Base-by-base conservation (phyloP, 1,139 yeast genomes). In the Cylindricascospora bacillispora region DNA sequence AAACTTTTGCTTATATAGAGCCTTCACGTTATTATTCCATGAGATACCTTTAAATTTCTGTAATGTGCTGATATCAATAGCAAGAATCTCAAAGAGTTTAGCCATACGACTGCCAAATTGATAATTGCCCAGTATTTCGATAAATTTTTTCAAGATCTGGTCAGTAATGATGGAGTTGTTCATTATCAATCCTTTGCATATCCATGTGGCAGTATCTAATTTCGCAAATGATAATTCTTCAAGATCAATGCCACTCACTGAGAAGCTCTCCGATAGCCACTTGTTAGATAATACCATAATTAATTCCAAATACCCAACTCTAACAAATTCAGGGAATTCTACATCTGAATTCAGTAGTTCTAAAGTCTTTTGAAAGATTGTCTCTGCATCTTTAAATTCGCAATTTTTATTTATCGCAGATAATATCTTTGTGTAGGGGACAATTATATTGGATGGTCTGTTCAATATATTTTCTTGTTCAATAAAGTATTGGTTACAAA, bases 1-100 rank as follows among this genome's bases (percentile, higher is more conserved):
- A 14, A 80, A 62, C 39, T 75, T 73, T 47, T 89, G 97, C 49
- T 82, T 83, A 60, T 78, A 80, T 18, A 89, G 61, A 26, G 69
- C 52, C 34, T 79, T 67, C 15, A 78, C 69, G 36, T 74, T 69
- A 35, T 77, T 62, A 37, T 72, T 71, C 45, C 45, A 45, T 39
- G 65, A 53, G 12, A 69, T 70, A 24, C 65, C 63, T 23, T 70
- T 73, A 25, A 65, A 62, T 43, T 69, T 73, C 29, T 63, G 57
- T 39, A 77, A 69, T 3, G 78, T 59, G 10, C 70, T 67, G 31
- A 79, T 65, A 43, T 82, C 92, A 17, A 72, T 62, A 20, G 80
- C 70, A 13, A 83, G 49, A 2, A 83, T 63, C 24, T 73, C 80
- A 34, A 82, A 66, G 3, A 75, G 62, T 36, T 62, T 67, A 1